These are phyloP conservation scores for Hyphopichia wangnamkhiaoensis DNA, from an alignment of 1,139 yeast genomes.

Conservation along the genomic window DNA sequence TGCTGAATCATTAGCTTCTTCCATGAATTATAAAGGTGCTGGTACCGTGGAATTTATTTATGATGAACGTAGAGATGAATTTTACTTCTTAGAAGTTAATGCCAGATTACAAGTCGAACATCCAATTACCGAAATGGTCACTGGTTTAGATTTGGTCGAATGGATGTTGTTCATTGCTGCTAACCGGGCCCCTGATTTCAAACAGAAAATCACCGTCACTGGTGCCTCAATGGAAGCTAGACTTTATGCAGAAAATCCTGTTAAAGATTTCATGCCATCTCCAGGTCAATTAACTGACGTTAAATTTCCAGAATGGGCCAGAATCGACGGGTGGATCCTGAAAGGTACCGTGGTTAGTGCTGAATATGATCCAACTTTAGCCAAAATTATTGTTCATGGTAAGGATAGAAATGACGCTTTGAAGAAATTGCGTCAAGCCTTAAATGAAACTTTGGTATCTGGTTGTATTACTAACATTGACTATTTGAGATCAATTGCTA, in stretches of 20 bases:
- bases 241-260: constrained; percentile 94
- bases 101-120: constrained; percentile 98
- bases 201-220: constrained; percentile 54
- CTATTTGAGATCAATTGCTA: constrained; percentile 81
- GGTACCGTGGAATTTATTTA: constrained; percentile 97
- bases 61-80: constrained; percentile 81
- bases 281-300: constrained; percentile 93
- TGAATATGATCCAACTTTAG: constrained; percentile 95
- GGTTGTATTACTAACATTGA: constrained; percentile 92
- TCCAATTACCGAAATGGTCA: constrained; percentile 93
- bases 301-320: constrained; percentile 81
- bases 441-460: constrained; percentile 80
- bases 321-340: constrained; percentile 91
- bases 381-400: constrained; percentile 94
- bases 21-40: constrained; percentile 90
- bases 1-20: constrained; percentile 76
- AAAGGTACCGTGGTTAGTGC: constrained; percentile 90
- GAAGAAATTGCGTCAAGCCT: constrained; percentile 70
- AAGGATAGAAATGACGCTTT: constrained; percentile 84
- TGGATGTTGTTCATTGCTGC: constrained; percentile 96
- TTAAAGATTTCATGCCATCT: constrained; percentile 90
- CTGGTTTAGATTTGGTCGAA: constrained; percentile 92
- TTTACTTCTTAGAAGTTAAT: constrained; percentile 93
- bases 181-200: constrained; percentile 78
- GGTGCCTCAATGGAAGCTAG: constrained; percentile 98